A percentile compares a stretch with the other conserved stretches of the same genome.
phyloP scores from a whole-genome alignment of 75 land plant species.

The Pinus tabuliformis region DNA sequence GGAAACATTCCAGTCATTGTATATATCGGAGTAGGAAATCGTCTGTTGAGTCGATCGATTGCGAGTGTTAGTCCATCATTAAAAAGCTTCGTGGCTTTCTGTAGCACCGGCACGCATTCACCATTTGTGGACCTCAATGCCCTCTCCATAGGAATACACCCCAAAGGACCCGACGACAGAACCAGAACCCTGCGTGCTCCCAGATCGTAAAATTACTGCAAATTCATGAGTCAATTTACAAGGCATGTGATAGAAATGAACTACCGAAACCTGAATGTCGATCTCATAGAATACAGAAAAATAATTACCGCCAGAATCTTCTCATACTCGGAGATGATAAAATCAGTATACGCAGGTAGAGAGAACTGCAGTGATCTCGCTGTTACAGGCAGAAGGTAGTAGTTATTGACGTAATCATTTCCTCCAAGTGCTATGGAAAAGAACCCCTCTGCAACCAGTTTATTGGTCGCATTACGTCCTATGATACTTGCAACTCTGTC shows the following conservation, averaged over 20 bases:
- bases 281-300: not conserved
- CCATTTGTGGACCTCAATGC: slow-evolving; percentile 26
- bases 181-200: slow-evolving; percentile 62
- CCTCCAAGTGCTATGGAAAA: slow-evolving; percentile 46
- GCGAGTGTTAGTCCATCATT: slow-evolving; percentile 9
- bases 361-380: slow-evolving; percentile 42
- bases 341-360: slow-evolving; percentile 39
- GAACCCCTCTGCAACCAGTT: slow-evolving; percentile 33
- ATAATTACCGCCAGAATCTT: slow-evolving; percentile 50
- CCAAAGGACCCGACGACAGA: slow-evolving; percentile 61
- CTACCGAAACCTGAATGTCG: too few species aligned
- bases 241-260: too few species aligned
- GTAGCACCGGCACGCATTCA: slow-evolving; percentile 16
- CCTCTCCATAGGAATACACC: slow-evolving; percentile 71
- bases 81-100: slow-evolving; percentile 13
- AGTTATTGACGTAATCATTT: slow-evolving; percentile 87
- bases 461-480: slow-evolving; percentile 24
- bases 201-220: slow-evolving; percentile 47
- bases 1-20: slow-evolving; percentile 16
- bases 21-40: slow-evolving; percentile 10
- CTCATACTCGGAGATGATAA: slow-evolving; percentile 26
- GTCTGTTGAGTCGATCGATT: slow-evolving; percentile 12
- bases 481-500: slow-evolving; percentile 24
- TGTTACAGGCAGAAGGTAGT: slow-evolving; percentile 50
- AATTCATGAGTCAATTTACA: not conserved